Evolutionary conservation across 176 grass and related monocot species (phyloP), one percentile per base, ranked within the genome.

Genomic region (Eremochloa ophiuroides): DNA sequence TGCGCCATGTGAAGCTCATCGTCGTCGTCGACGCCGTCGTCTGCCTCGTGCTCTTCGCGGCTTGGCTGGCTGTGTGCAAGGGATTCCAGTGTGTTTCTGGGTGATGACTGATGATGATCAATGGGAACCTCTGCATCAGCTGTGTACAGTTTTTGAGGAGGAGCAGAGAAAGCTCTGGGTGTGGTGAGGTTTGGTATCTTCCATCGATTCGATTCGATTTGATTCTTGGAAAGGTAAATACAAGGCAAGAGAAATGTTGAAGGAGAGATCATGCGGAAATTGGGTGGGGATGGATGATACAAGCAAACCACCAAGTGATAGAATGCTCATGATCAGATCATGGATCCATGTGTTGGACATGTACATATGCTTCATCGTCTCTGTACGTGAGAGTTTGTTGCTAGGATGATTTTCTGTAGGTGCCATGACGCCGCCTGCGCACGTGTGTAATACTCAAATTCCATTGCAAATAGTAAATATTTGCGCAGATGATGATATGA

Each of bases 11-110:
- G 39, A 98, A 95, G 83, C 74, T 91, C 38, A 88, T 98, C 53
- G 15, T 98, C 40, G 7, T 76, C 7, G n/a, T 88, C 4, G 86
- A 98, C 39, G 74, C 80, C 30, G 10, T 81, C 82, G 46, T 98
- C 47, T 98, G 95, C 69, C 15, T 98, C 82, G 48, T 88, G 14
- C 31, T 98, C 78, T 95, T 98, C 51, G 82, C 38, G 16, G 69
- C 90, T 61, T 98, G 95, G 95, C 47, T 98, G 43, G 90, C 83
- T 0, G 84, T 98, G 50, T 98, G 95, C 71, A 81, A 88, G 61
- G 95, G 95, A 37, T 98, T 98, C 77, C 64, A 71, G 76, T 98
- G 95, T 42, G 78, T 98, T 31, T 91, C 88, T 3, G 56, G 56
- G 8, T 55, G 51, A 55, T n/a, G 20, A n/a, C 8, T 17, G 37